These are phyloP conservation scores for Chalara sp. DNA, from an alignment of 2,329 filamentous ascomycete genomes.

Conservation along the genomic window DNA sequence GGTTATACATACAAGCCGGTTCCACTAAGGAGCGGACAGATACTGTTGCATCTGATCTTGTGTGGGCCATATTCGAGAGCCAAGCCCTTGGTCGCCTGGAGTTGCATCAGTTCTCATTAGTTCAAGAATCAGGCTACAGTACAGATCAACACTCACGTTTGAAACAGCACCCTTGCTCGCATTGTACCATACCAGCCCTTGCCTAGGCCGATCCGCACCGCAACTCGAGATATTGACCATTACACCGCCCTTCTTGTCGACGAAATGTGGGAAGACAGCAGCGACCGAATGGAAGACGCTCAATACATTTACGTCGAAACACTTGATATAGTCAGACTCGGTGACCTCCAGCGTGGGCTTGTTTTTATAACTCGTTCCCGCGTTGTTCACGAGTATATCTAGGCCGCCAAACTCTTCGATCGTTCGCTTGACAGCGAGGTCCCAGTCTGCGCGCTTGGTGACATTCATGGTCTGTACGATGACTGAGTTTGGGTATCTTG, in stretches of 20 bases:
- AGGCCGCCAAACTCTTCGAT: slow-evolving; percentile 34
- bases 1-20: not conserved
- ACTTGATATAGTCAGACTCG: slow-evolving; percentile 41
- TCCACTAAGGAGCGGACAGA: not conserved
- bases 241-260: not conserved
- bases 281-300: not conserved
- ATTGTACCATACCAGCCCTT: not conserved
- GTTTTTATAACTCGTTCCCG: slow-evolving; percentile 47
- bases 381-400: slow-evolving; percentile 54
- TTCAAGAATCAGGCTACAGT: too few species aligned
- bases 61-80: not conserved
- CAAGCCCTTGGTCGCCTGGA: not conserved
- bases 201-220: not conserved
- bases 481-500: not conserved
- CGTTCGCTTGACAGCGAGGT: not conserved
- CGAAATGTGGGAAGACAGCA: not conserved
- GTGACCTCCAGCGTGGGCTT: slow-evolving; percentile 36
- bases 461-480: too few species aligned
- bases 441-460: not conserved
- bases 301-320: not conserved
- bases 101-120: too few species aligned
- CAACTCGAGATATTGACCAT: not conserved
- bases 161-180: not conserved
- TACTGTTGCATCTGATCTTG: not conserved
- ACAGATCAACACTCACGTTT: too few species aligned